Percentiles rank a stretch among this genome's conserved stretches.
phyloP scores from a whole-genome alignment of 768 basidiomycete species.

The Boletus patriciae region DNA sequence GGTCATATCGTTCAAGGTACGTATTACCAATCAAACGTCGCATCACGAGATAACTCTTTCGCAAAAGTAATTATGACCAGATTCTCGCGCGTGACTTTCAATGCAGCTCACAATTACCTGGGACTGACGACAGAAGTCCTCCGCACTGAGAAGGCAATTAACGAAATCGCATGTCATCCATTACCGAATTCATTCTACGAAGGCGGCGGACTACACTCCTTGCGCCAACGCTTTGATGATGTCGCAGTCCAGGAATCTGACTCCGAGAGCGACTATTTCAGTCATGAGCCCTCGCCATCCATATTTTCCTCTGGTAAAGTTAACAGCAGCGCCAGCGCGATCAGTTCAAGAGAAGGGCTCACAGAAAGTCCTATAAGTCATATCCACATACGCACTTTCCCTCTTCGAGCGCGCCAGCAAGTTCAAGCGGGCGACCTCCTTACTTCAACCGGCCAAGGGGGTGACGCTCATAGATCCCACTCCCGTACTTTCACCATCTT shows the following conservation, averaged over 20 bases:
- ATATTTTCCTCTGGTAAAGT: constrained; percentile 23
- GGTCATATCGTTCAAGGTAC: constrained; percentile 93
- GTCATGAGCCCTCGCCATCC: constrained; percentile 18
- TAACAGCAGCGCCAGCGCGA: constrained; percentile 11
- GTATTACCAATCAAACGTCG: not conserved
- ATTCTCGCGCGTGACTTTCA: constrained; percentile 96
- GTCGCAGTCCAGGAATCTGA: constrained; percentile 45
- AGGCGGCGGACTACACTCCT: constrained; percentile 82
- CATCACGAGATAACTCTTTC: constrained; percentile 12
- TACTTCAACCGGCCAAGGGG: constrained; percentile 51
- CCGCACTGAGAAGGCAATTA: constrained; percentile 95
- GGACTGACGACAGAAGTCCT: constrained; percentile 94
- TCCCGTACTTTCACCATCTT: constrained; percentile 50
- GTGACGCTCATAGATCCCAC: constrained; percentile 46
- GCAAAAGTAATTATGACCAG: constrained; percentile 87
- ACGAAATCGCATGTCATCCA: constrained; percentile 95
- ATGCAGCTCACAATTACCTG: constrained; percentile 94
- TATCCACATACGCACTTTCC: constrained; percentile 22
- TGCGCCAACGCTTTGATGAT: constrained; percentile 88
- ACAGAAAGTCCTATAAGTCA: constrained; percentile 24
- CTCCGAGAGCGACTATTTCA: constrained; percentile 60
- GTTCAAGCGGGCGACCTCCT: constrained; percentile 80
- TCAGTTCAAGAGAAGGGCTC: constrained; percentile 25
- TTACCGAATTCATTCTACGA: constrained; percentile 90
- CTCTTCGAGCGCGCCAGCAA: constrained; percentile 42